Evolutionary conservation across 1,284 basidiomycete genomes (phyloP).

Genomic region (Moesziomyces sp.): DNA sequence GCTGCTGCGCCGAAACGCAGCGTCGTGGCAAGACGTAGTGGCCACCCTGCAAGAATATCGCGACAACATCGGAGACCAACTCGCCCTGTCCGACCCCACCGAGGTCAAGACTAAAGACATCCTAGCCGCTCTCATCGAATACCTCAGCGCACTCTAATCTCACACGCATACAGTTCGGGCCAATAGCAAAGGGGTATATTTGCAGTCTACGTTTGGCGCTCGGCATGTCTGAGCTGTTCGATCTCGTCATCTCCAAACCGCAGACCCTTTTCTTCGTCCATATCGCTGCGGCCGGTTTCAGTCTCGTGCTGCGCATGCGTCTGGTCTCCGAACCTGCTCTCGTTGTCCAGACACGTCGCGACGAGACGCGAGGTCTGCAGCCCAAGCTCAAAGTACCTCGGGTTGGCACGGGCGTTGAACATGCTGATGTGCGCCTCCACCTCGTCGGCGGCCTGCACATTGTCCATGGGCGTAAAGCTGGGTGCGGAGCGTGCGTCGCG

Average conservation of each 20-base stretch:
- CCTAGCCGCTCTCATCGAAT: constrained; percentile 52
- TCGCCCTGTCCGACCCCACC: constrained; percentile 5
- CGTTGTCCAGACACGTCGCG: constrained; percentile 46
- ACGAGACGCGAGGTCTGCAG: constrained; percentile 46
- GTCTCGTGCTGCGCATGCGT: constrained; percentile 18
- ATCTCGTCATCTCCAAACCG: constrained; percentile 41
- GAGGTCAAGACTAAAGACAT: constrained; percentile 43
- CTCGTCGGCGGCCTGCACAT: constrained; percentile 75
- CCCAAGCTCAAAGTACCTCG: constrained; percentile 88
- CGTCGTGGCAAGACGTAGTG: constrained; percentile 24
- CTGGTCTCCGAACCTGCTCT: constrained; percentile 42
- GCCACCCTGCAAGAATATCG: constrained; percentile 50
- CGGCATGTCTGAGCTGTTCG: constrained; percentile 24
- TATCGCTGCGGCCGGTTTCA: constrained; percentile 1
- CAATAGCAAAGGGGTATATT: too few species aligned
- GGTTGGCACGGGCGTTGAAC: constrained; percentile 84
- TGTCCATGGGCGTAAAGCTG: constrained; percentile 50
- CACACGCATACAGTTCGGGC: background rate
- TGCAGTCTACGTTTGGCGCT: background rate
- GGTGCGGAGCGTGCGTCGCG: constrained; percentile 20
- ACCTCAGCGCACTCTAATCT: constrained; percentile 39
- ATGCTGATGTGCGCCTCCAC: constrained; percentile 87
- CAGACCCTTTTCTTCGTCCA: constrained; percentile 34
- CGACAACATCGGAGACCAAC: constrained; percentile 56
- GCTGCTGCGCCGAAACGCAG: constrained; percentile 29